A percentile compares a stretch with the other conserved stretches of the same genome.
These are phyloP conservation scores for Setaria viridis DNA, from an alignment of 202 grass and related monocot genomes.

Conservation along the genomic window DNA sequence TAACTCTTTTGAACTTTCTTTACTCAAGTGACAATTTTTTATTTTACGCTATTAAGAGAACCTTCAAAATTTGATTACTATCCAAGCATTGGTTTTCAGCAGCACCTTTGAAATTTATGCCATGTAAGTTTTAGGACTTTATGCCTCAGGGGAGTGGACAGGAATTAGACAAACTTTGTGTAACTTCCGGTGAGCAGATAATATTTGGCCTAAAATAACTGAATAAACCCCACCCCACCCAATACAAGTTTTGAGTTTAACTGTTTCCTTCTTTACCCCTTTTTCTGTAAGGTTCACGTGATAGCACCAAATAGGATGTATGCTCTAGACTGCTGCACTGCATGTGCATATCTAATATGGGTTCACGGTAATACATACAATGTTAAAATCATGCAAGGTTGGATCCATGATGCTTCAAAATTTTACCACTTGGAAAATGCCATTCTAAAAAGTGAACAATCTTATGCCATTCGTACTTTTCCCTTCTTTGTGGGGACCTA, in stretches of 20 bases:
- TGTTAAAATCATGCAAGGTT: neutral
- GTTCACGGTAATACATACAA: neutral
- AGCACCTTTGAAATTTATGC: neutral
- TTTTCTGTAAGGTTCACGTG: conserved; percentile 7
- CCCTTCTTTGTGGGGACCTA: neutral
- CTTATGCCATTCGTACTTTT: neutral
- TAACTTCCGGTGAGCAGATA: neutral
- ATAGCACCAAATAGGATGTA: conserved; percentile 27
- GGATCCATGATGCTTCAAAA: neutral
- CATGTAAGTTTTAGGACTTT: neutral
- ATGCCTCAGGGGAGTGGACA: neutral
- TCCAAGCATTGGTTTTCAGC: neutral
- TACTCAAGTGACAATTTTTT: neutral
- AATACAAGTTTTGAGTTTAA: neutral
- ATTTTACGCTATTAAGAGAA: neutral
- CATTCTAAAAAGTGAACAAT: neutral
- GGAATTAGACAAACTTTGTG: neutral
- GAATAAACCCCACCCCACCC: neutral
- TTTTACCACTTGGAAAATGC: conserved; percentile 2
- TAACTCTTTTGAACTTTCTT: neutral
- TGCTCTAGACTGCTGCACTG: neutral
- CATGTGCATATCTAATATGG: conserved; percentile 7
- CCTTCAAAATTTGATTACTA: neutral
- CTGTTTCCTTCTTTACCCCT: neutral
- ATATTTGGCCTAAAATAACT: neutral